Conservation (phyloP, 129 eudicot species). For the Centella asiatica region DNA sequence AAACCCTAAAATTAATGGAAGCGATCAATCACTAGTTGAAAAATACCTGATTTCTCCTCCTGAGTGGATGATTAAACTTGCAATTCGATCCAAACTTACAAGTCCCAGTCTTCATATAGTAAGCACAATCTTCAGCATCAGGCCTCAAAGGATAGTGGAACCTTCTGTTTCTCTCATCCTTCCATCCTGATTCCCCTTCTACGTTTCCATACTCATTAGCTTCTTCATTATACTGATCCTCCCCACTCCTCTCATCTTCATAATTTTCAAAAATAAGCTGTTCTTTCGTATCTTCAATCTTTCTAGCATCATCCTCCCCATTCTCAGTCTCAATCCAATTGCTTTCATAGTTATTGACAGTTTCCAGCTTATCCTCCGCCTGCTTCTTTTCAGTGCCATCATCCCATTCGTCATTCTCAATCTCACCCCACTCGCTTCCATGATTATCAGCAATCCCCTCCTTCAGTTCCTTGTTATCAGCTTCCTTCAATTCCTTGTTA, state of each 20-base stretch:
- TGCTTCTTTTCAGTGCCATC: not conserved
- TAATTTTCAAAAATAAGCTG: not conserved
- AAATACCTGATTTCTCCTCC: conserved; percentile 54
- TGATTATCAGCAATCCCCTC: not conserved
- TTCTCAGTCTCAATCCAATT: conserved; percentile 1
- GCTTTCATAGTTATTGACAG: not conserved
- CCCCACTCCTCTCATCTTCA: not conserved
- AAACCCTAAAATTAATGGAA: not conserved
- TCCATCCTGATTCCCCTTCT: not conserved
- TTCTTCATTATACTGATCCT: not conserved
- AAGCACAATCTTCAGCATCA: conserved; percentile 76
- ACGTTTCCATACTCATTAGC: not conserved
- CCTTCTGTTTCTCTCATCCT: not conserved
- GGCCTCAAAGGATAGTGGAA: conserved; percentile 56
- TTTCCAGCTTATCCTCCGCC: not conserved
- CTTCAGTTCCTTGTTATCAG: not conserved
- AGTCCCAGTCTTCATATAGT: conserved; percentile 60
- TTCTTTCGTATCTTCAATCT: not conserved
- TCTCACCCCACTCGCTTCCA: not conserved
- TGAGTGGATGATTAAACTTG: conserved; percentile 83
- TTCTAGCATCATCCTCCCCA: not conserved
- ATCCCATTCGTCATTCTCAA: not conserved
- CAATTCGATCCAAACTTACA: conserved; percentile 76
- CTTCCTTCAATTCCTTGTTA: too few relatives aligned
- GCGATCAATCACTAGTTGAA: not conserved